Conservation (phyloP, 2,329 filamentous ascomycete genomes). For the Scedosporium apiospermum region DNA sequence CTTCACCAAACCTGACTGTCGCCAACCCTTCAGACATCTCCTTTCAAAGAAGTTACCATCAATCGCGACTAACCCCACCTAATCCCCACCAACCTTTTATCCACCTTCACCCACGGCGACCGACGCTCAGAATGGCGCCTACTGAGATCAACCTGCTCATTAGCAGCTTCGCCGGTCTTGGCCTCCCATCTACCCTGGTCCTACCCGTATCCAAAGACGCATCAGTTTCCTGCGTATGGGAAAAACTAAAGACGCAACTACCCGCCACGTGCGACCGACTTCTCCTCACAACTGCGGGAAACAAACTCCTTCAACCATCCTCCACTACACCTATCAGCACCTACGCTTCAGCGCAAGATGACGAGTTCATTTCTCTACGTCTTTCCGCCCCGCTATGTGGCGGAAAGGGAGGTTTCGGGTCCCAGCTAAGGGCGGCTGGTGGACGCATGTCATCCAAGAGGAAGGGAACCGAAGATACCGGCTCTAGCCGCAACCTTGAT, state of each 20-base stretch:
- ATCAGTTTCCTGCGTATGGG: constrained; percentile 57
- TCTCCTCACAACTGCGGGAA: constrained; percentile 73
- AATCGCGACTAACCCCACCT: too few relatives aligned
- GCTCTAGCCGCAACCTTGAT: constrained; percentile 86
- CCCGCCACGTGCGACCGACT: constrained; percentile 47
- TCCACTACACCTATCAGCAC: constrained; percentile 48
- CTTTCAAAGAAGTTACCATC: neutral
- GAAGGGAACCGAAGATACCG: constrained; percentile 79
- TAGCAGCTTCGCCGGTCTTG: constrained; percentile 73
- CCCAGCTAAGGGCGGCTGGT: constrained; percentile 89
- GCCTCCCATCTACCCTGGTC: constrained; percentile 71
- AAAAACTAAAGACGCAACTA: constrained; percentile 50
- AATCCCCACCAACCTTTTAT: neutral
- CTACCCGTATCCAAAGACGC: constrained; percentile 61
- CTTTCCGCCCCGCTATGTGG: constrained; percentile 72
- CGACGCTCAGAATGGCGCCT: constrained; percentile 37
- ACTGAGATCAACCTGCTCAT: constrained; percentile 70
- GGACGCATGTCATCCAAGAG: constrained; percentile 97
- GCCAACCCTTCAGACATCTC: too few relatives aligned
- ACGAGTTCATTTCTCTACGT: constrained; percentile 73
- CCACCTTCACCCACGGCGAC: neutral
- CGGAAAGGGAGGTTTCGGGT: constrained; percentile 96
- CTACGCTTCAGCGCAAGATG: constrained; percentile 45
- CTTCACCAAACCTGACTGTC: too few relatives aligned
- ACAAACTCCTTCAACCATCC: constrained; percentile 53